Evolutionary conservation across 805 yeast genomes (phyloP).

Genomic region (Saccharomycopsis sp.): DNA sequence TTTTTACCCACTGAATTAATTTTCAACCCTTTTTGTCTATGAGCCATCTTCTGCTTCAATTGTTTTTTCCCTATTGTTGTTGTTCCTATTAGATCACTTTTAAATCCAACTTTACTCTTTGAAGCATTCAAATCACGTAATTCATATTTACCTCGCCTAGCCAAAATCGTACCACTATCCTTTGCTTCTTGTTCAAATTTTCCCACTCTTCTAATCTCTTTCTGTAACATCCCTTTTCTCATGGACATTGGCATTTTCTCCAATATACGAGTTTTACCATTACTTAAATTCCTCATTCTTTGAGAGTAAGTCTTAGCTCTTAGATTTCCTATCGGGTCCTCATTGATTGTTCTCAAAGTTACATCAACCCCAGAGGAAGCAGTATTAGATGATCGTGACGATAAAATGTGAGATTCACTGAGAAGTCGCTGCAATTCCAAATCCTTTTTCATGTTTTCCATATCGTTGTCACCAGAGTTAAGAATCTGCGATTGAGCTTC

Average conservation of each 20-base stretch:
- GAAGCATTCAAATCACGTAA: conserved; percentile 51
- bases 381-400: conserved; percentile 24
- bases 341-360: conserved; percentile 54
- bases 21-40: conserved; percentile 72
- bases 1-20: conserved; percentile 69
- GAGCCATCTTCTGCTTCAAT: conserved; percentile 31
- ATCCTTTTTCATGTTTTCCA: conserved; percentile 59
- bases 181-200: conserved; percentile 70
- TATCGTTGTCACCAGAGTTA: conserved; percentile 32
- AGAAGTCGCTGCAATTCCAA: conserved; percentile 64
- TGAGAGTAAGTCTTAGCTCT: conserved; percentile 56
- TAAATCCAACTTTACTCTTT: conserved; percentile 38
- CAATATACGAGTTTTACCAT: conserved; percentile 29
- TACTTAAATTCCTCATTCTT: conserved; percentile 40
- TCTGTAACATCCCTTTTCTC: conserved; percentile 74
- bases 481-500: conserved; percentile 25
- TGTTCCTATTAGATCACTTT: conserved; percentile 35
- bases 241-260: conserved; percentile 86
- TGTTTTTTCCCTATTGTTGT: conserved; percentile 45
- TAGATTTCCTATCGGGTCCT: conserved; percentile 60
- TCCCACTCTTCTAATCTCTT: conserved; percentile 43
- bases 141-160: conserved; percentile 62
- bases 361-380: conserved; percentile 58
- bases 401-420: conserved; percentile 60
- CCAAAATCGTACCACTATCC: conserved; percentile 85